These are phyloP conservation scores for Yamadazyma mexicana DNA, from an alignment of 1,139 yeast genomes.

Conservation along the genomic window DNA sequence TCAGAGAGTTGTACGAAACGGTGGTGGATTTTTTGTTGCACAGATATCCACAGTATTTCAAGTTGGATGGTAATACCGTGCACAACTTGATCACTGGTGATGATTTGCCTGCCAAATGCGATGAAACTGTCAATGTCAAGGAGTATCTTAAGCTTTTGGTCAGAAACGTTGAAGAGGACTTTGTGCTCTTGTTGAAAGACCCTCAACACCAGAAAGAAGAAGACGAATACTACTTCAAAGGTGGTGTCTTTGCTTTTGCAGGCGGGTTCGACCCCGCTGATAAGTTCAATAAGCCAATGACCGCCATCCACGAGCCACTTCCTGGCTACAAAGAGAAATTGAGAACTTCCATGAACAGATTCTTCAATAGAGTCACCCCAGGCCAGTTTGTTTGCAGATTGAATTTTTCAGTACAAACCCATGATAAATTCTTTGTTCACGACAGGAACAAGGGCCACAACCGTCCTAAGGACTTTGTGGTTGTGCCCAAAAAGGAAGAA, in stretches of 20 bases:
- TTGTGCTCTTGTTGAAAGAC: constrained; percentile 57
- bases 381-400: constrained; percentile 58
- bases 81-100: constrained; percentile 45
- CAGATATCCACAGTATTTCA: constrained; percentile 64
- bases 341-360: constrained; percentile 61
- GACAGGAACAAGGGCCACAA: constrained; percentile 51
- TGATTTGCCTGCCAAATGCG: constrained; percentile 31
- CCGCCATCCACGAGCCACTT: constrained; percentile 60
- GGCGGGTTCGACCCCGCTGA: constrained; percentile 70
- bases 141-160: constrained; percentile 44
- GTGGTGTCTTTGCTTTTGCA: constrained; percentile 68
- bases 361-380: constrained; percentile 49
- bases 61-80: constrained; percentile 27
- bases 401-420: constrained; percentile 66
- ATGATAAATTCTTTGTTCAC: constrained; percentile 50
- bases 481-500: constrained; percentile 29
- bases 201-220: constrained; percentile 33
- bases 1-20: constrained; percentile 56
- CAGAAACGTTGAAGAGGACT: constrained; percentile 65
- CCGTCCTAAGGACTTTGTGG: constrained; percentile 22
- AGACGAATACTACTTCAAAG: constrained; percentile 62
- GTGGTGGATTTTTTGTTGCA: constrained; percentile 47
- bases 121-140: constrained; percentile 20
- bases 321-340: constrained; percentile 59
- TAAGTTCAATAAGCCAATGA: constrained; percentile 54